A percentile compares a stretch with the other conserved stretches of the same genome.
phyloP scores from a whole-genome alignment of 2,329 filamentous ascomycete genomes.

The Fusarium sp. region DNA sequence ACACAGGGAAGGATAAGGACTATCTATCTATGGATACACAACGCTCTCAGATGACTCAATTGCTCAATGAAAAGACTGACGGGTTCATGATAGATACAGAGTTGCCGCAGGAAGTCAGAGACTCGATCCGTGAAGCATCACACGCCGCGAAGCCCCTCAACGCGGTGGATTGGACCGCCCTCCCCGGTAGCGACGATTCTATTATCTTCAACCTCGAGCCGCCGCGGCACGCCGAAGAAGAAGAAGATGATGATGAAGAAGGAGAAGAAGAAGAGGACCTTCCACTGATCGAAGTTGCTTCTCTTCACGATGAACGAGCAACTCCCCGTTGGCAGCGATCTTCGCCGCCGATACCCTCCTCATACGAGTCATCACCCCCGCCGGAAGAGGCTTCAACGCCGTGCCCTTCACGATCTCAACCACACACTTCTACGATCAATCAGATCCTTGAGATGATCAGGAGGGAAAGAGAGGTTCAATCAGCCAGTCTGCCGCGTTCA shows the following conservation, averaged over 20 bases:
- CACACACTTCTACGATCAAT: not conserved
- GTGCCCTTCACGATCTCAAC: not conserved
- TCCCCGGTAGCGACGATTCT: not conserved
- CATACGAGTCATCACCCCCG: not conserved
- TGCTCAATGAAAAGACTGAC: not conserved
- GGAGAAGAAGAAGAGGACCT: not conserved
- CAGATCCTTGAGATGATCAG: not conserved
- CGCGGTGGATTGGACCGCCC: not conserved
- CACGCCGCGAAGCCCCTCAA: not conserved
- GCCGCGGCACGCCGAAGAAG: not conserved
- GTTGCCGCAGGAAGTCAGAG: not conserved
- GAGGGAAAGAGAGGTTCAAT: not conserved
- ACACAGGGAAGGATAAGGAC: slow-evolving; percentile 1
- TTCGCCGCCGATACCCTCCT: not conserved
- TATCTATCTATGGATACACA: slow-evolving; percentile 8
- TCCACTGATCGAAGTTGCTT: not conserved
- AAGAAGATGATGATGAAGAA: not conserved
- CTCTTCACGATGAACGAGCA: not conserved
- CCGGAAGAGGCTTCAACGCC: not conserved
- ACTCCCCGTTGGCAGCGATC: not conserved
- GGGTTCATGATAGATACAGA: not conserved
- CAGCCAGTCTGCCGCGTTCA: not conserved
- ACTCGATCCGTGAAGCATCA: not conserved
- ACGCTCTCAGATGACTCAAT: not conserved
- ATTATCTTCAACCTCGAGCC: not conserved